A percentile compares a stretch with the other conserved stretches of the same genome.
Conservation (phyloP, 768 basidiomycete species). For the Mycena leptocephala region DNA sequence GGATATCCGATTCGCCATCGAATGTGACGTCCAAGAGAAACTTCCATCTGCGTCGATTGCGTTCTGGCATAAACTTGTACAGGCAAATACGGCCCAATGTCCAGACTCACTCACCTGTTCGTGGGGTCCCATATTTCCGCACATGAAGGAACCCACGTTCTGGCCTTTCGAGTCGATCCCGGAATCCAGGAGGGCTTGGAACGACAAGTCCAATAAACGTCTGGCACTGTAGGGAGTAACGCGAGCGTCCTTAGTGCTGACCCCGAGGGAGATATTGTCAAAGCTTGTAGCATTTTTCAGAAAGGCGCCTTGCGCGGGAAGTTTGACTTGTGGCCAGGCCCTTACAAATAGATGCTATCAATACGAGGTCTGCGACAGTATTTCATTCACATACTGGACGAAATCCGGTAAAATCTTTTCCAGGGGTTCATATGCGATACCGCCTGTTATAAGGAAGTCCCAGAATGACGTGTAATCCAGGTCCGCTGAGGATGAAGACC, state of each 20-base stretch:
- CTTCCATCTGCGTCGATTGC: not conserved
- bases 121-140: not conserved
- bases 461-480: not conserved
- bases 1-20: conserved; percentile 47
- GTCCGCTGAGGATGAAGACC: not conserved
- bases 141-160: not conserved
- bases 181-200: not conserved
- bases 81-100: too few species aligned
- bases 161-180: not conserved
- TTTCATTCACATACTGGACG: too few species aligned
- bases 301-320: not conserved
- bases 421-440: not conserved
- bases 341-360: not conserved
- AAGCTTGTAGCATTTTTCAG: not conserved
- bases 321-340: not conserved
- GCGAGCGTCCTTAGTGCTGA: not conserved
- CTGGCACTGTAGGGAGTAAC: not conserved
- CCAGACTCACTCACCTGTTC: too few species aligned
- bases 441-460: not conserved
- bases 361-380: not conserved
- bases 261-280: not conserved
- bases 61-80: not conserved
- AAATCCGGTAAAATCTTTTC: not conserved
- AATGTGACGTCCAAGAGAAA: conserved; percentile 24
- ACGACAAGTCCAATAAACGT: not conserved